These are phyloP conservation scores for Agastache rugosa DNA, from an alignment of 257 asterid species.

Conservation along the genomic window DNA sequence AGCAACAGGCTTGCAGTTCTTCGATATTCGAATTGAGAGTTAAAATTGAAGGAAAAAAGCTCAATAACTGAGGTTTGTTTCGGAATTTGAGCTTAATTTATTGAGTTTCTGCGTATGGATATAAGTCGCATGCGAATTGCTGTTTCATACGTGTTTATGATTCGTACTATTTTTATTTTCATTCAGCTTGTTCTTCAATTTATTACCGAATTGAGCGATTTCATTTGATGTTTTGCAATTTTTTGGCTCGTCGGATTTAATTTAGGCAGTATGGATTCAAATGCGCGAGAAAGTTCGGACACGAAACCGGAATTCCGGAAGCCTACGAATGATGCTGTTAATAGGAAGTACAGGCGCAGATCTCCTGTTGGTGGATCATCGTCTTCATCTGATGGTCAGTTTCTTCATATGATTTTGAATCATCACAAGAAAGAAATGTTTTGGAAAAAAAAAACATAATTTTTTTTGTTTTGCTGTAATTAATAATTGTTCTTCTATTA, in stretches of 20 bases:
- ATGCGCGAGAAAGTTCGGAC: slow-evolving; percentile 51
- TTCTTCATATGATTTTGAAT: slow-evolving; percentile 8
- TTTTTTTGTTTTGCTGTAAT: not conserved
- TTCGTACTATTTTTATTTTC: slow-evolving; percentile 7
- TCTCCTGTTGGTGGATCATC: slow-evolving; percentile 75
- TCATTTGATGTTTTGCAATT: slow-evolving; percentile 6
- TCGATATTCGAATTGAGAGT: slow-evolving; percentile 25
- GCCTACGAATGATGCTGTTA: slow-evolving; percentile 71
- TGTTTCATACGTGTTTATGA: not conserved
- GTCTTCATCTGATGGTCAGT: slow-evolving; percentile 71
- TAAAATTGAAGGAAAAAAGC: slow-evolving; percentile 30
- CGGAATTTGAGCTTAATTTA: not conserved
- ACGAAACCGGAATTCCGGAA: slow-evolving; percentile 72
- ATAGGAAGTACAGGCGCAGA: slow-evolving; percentile 86
- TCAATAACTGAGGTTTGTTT: slow-evolving; percentile 26
- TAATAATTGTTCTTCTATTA: not conserved
- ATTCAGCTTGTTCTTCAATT: not conserved
- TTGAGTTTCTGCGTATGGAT: not conserved
- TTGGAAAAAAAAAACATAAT: not conserved
- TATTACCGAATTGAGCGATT: not conserved
- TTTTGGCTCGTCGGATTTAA: slow-evolving; percentile 32
- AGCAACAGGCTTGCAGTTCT: not conserved
- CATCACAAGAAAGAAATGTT: not conserved
- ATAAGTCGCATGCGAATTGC: not conserved
- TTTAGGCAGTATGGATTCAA: slow-evolving; percentile 56